Base-by-base conservation (phyloP, 139 green algal species). In the Closterium sp. region DNA sequence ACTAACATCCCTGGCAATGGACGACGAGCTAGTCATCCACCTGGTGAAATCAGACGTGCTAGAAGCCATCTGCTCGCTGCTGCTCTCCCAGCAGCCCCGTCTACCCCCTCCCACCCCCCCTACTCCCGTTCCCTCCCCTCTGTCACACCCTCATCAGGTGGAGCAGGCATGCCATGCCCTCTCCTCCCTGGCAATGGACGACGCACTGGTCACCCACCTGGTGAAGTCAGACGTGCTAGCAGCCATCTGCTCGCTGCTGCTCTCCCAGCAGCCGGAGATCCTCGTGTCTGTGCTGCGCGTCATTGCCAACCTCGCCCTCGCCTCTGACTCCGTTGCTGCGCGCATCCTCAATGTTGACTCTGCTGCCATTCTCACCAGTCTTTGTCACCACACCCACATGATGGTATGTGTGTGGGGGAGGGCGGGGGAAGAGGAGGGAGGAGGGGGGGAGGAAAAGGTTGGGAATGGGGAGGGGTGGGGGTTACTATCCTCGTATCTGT, bases 31-130 rank as follows among this genome's bases (percentile, higher is more conserved):
- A 27, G 89, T 93, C 2, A 38, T 70, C 42, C 91, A 93, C 22
- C 92, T 94, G 22, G 85, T 94, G 29, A 93, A 93, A 27, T 91
- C 92, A 2, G 92, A 94, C 87, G 92, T 94, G 34, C 92, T 94
- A 4, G 89, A 28, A 70, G 31, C 84, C 89, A 92, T 94, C 32
- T 87, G 90, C 27, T 70, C 85, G 84, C 84, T 94, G 79, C 89
- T 94, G 34, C 50, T 29, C 28, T 94, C 92, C 28, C 17, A 50
- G 34, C 22, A 93, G 29, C 73, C 87, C 28, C 34, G 85, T 9
- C 94, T 94, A 31, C 86, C 90, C 42, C 87, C 70, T 79, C 62
- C 62, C 11, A 13, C 62, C 17, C 19, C 27, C 5, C 62, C 62
- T 13, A 27, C 13, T 13, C 62, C 17, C n/a, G n/a, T n/a, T n/a